Base-by-base conservation (phyloP, 805 yeast genomes). In the Myxozyma melibiosi region DNA sequence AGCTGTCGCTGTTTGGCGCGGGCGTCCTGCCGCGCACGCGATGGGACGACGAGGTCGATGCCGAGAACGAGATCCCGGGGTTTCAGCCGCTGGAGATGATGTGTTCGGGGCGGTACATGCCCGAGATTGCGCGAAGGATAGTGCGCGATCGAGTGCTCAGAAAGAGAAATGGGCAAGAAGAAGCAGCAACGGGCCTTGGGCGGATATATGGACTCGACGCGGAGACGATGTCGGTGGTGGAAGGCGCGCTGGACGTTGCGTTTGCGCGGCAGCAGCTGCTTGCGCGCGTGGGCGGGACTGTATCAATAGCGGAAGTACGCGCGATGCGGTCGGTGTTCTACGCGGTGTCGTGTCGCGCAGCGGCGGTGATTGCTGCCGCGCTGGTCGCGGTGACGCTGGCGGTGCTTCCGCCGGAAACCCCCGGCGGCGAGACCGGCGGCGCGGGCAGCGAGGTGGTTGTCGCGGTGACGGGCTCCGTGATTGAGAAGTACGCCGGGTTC, bases 1-100 rank as follows among this genome's bases (percentile, higher is more conserved):
- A 90, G 75, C 86, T 96, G 88, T 96, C 96, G 58, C 87, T 96
- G 56, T 88, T 89, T 66, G 96, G 90, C 68, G 85, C 87, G 65
- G 52, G 53, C 16, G 76, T 88, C 38, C 74, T 90, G 57, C 96
- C 96, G 59, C 80, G 77, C 30, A 86, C 96, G 1, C 79, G 81
- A 59, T 90, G 87, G 73, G 97, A 90, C 73, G 71, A 73, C 35
- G 77, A 76, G 38, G 82, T 90, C 58, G 96, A 90, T 67, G 55
- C 48, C 22, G 80, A 78, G 61, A 71, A 74, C 20, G 77, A 90
- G 18, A 85, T 85, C 66, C 85, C 84, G 24, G 96, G 96, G 3
- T 88, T 77, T 75, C 96, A 90, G 72, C 81, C 91, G 71, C 86
- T 90, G 71, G 97, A 90, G 71, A 86, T 87, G 66, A 80, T 96